Evolutionary conservation across 192 early-diverging fungal genomes (phyloP), one percentile per base, ranked within the genome.

Genomic region (Gaertneriomyces semiglobifer): DNA sequence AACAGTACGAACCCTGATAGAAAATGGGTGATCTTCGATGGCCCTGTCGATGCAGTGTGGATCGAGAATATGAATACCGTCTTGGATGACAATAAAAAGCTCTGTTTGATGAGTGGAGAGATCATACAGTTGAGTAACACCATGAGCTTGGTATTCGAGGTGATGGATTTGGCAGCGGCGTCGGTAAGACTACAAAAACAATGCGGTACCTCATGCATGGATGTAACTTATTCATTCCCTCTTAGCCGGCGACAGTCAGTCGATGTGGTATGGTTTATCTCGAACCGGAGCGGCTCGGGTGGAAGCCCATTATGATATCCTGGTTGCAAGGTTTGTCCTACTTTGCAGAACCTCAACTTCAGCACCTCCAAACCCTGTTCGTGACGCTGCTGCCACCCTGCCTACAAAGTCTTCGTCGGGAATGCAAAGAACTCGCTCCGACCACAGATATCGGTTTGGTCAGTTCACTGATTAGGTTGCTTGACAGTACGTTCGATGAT

Each of bases 61-160:
- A 74, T 86, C 25, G 84, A 86, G 63, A 86, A 86, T 62, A 85
- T 86, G 84, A 86, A 86, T 60, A 86, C 84, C 9, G 84, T 86
- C 6, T 58, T 86, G 58, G 84, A 86, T 59, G 84, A 86, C 66
- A 86, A 86, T 66, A 86, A 86, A 65, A 86, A 86, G 58, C 70
- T 86, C 11, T 86, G 84, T 62, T 58, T 86, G 44, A 86, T 86
- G 84, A 79, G 77, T 46, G 84, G 84, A 18, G 84, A 86, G 63
- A 86, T 86, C 60, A 86, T 86, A 57, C 84, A 86, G 66, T 74
- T 86, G 18, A 82, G 80, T 12, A 86, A 86, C 66, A 82, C 83
- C n/a, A 86, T 86, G 84, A 83, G 80, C 55, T 73, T 86, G 52
- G 71, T 81, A 53, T 86, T 86, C 66, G 84, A 84, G 62, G 85